Conservation (phyloP, 2,329 filamentous ascomycete genomes). For the Aureobasidium mangrovei region DNA sequence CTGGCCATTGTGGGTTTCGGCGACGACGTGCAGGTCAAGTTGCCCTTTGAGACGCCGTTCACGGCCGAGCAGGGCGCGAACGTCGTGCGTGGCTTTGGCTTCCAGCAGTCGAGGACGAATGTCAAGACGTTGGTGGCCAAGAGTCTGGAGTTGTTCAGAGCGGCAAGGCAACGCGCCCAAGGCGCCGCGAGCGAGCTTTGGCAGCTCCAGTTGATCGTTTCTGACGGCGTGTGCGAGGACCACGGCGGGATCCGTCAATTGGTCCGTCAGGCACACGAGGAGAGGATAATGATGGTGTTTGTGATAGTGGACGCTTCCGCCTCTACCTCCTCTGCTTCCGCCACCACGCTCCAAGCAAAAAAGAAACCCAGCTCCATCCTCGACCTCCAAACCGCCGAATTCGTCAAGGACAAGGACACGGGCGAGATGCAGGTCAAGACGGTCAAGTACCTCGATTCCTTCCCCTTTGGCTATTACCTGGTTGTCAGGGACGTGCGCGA, state of each 20-base stretch:
- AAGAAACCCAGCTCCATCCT: slow-evolving; percentile 57
- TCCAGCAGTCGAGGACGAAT: slow-evolving; percentile 78
- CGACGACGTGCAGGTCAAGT: slow-evolving; percentile 70
- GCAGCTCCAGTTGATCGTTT: slow-evolving; percentile 90
- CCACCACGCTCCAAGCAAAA: slow-evolving; percentile 30
- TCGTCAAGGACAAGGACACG: slow-evolving; percentile 56
- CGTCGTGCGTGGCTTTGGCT: slow-evolving; percentile 76
- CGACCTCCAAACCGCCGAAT: slow-evolving; percentile 79
- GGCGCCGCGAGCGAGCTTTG: slow-evolving; percentile 62
- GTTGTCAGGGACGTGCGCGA: slow-evolving; percentile 89
- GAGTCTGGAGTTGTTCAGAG: slow-evolving; percentile 72
- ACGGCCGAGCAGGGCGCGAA: slow-evolving; percentile 72
- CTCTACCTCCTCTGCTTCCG: neutral
- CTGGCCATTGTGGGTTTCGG: slow-evolving; percentile 90
- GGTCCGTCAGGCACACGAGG: slow-evolving; percentile 79
- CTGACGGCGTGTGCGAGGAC: slow-evolving; percentile 85
- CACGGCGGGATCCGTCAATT: slow-evolving; percentile 76
- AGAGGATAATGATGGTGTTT: slow-evolving; percentile 96
- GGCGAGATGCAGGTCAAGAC: slow-evolving; percentile 63
- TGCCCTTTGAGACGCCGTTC: slow-evolving; percentile 77
- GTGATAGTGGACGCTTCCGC: slow-evolving; percentile 74
- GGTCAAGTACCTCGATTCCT: slow-evolving; percentile 85
- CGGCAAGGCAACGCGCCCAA: slow-evolving; percentile 55
- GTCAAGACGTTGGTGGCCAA: slow-evolving; percentile 67
- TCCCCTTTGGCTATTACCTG: slow-evolving; percentile 95